These are phyloP conservation scores for Hevea brasiliensis DNA, from an alignment of 345 rosid genomes.

Conservation along the genomic window DNA sequence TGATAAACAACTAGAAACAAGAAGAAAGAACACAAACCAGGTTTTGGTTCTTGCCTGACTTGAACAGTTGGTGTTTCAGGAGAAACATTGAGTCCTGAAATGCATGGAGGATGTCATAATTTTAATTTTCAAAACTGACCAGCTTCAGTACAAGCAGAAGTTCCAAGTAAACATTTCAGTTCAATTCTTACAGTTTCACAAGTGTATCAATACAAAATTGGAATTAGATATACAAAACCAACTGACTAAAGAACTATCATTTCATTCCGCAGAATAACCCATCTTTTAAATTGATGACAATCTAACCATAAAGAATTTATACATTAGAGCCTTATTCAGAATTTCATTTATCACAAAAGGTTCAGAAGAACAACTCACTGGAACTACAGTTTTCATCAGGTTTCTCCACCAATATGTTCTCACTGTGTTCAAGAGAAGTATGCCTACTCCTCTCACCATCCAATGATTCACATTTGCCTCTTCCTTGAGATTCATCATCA, in stretches of 20 bases:
- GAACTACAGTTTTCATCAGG: constrained; percentile 23
- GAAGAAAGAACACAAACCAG: constrained; percentile 19
- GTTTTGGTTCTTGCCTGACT: constrained; percentile 20
- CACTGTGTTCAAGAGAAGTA: constrained; percentile 17
- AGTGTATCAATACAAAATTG: background rate
- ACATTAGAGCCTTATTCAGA: background rate
- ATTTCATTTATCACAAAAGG: background rate
- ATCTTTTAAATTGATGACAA: background rate
- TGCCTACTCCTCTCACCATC: constrained; percentile 25
- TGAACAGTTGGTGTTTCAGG: constrained; percentile 19
- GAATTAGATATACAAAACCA: background rate
- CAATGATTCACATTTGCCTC: constrained; percentile 22
- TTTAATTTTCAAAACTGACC: background rate
- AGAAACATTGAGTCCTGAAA: constrained; percentile 24
- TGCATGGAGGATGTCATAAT: constrained; percentile 13
- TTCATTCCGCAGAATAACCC: background rate
- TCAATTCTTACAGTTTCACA: background rate
- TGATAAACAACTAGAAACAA: constrained; percentile 3
- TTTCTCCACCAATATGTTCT: constrained; percentile 23
- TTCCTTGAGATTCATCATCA: constrained; percentile 35
- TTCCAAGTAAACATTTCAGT: background rate
- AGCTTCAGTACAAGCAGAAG: constrained; percentile 2
- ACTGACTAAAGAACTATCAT: background rate
- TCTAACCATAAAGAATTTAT: background rate
- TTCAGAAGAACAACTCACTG: constrained; percentile 36